These are phyloP conservation scores for Ceratobasidium sp. DNA, from an alignment of 1,284 basidiomycete species.

Conservation along the genomic window DNA sequence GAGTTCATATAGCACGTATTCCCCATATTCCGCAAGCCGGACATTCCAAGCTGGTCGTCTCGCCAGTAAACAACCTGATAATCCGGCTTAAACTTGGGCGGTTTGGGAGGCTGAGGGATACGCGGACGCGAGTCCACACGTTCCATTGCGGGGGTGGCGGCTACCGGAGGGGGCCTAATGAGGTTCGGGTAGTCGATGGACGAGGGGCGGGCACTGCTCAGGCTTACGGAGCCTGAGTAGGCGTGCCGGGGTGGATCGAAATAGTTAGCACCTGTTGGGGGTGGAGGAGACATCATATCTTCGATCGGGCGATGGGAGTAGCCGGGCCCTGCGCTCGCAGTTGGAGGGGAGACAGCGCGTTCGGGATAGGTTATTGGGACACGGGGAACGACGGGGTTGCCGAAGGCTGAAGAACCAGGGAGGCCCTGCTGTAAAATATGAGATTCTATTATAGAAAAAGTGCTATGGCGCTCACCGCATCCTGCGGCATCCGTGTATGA, in stretches of 20 bases:
- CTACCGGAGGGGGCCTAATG: conserved; percentile 79
- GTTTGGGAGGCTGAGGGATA: conserved; percentile 54
- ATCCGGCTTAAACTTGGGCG: conserved; percentile 72
- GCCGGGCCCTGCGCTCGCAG: conserved; percentile 25
- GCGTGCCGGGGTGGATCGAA: conserved; percentile 80
- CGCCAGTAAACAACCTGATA: conserved; percentile 84
- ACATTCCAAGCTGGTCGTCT: conserved; percentile 80
- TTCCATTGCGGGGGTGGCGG: conserved; percentile 72
- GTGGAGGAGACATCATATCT: conserved; percentile 76
- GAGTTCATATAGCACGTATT: conserved; percentile 99
- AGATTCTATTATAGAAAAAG: conserved; percentile 12
- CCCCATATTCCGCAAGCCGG: conserved; percentile 94
- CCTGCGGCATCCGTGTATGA: conserved; percentile 43
- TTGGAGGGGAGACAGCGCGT: conserved; percentile 35
- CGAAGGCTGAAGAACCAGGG: conserved; percentile 23
- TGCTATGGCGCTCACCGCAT: conserved; percentile 16
- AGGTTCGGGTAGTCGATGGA: conserved; percentile 83
- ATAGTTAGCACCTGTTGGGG: conserved; percentile 80
- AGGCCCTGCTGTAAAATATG: conserved; percentile 39
- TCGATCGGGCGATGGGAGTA: conserved; percentile 73
- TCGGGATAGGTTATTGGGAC: conserved; percentile 40
- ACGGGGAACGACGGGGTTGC: conserved; percentile 18
- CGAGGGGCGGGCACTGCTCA: conserved; percentile 57
- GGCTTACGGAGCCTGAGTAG: conserved; percentile 60
- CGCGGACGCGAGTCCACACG: conserved; percentile 73